A percentile compares a stretch with the other conserved stretches of the same genome.
phyloP scores from a whole-genome alignment of 208 protist species.

The Novymonas esmeraldas region DNA sequence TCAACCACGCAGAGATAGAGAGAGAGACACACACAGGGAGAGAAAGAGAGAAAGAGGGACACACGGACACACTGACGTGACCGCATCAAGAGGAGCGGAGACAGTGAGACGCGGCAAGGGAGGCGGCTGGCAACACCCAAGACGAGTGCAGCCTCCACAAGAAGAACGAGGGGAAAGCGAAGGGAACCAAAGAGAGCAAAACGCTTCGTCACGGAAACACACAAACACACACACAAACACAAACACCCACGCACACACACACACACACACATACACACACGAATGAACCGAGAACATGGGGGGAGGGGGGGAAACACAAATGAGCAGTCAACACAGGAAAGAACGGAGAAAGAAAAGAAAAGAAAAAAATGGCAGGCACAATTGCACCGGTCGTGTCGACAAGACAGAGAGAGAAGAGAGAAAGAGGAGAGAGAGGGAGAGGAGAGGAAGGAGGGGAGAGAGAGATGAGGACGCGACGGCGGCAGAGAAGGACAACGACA shows the following conservation, averaged over 20 bases:
- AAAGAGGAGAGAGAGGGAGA: not conserved
- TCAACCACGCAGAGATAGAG: not conserved
- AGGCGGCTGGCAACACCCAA: not conserved
- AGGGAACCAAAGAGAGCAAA: not conserved
- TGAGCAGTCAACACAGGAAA: not conserved
- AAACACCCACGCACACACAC: not conserved
- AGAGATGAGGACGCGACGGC: no score
- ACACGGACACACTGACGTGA: not conserved
- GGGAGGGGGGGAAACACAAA: not conserved
- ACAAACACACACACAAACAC: not conserved
- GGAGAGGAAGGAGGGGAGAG: not conserved
- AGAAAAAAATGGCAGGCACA: not conserved
- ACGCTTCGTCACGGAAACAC: not conserved
- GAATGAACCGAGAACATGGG: not conserved
- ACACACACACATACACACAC: not conserved
- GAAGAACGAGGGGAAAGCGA: slow-evolving; percentile 7
- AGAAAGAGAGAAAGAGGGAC: not conserved
- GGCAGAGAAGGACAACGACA: no score
- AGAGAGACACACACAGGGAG: not conserved
- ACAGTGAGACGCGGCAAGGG: not conserved
- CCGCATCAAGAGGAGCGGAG: not conserved
- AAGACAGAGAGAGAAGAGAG: slow-evolving; percentile 5
- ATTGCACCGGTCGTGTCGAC: no score
- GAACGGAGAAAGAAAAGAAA: not conserved
- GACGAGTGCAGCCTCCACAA: not conserved